Evolutionary conservation across 2,329 filamentous ascomycete genomes (phyloP), one percentile per base, ranked within the genome.

Genomic region (Geosmithia putterillii): DNA sequence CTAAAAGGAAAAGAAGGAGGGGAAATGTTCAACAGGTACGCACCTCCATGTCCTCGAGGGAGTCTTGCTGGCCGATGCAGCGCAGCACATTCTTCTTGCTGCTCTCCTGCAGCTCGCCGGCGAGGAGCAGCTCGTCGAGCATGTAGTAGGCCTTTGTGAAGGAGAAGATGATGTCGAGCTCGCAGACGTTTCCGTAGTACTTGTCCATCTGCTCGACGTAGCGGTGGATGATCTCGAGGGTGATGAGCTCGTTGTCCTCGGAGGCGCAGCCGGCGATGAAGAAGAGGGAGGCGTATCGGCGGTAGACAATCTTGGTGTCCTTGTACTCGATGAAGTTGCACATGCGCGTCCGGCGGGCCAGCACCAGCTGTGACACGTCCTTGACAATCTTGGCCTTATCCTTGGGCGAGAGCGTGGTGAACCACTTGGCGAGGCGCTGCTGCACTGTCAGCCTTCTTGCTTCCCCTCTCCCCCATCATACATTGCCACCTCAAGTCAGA

Each of bases 201-300:
- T 98, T 98, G 74, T 98, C 92, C 92, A 98, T 98, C 69, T 98
- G 92, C 66, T 98, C 92, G 59, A 98, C 92, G 63, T 98, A 98
- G 66, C 92, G 87, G 65, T 98, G 92, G 57, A 98, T 94, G 60
- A 98, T 88, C 65, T 98, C 92, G 60, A 98, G 86, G 20, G 87
- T 95, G 62, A 96, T 95, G 59, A 98, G 72, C 62, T 98, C 92
- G 66, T 98, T 98, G 66, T 98, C 92, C 50, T 87, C 88, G n/a
- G 89, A 89, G 43, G 88, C 83, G 69, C 88, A 95, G 56, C 92
- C 92, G 57, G 90, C 89, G 63, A 98, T 98, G 74, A 98, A 98
- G 74, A 96, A 98, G 48, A 98, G 82, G 46, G 92, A 96, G 48
- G 92, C 92, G 66, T 98, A 98, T 62, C 92, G 87, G 56, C 92